Evolutionary conservation across 352 stramenopile genomes (phyloP).

Genomic region (Phytophthora sojae): DNA sequence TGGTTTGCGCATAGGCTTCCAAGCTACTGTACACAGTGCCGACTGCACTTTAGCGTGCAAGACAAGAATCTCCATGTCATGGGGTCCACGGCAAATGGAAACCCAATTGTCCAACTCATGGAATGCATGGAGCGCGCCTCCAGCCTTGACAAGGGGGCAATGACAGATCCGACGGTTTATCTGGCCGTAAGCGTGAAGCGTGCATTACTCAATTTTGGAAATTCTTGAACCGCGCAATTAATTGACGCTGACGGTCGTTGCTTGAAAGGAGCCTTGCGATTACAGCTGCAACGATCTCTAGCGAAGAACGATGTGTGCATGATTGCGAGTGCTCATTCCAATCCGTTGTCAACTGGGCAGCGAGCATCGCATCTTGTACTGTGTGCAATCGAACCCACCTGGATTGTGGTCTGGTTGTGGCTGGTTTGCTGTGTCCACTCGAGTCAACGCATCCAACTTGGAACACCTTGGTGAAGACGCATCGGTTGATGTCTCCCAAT

Average conservation of each 20-base stretch:
- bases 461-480: slow-evolving; percentile 1
- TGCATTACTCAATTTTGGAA: neutral
- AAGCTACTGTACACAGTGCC: neutral
- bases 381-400: neutral
- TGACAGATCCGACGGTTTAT: neutral
- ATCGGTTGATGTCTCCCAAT: slow-evolving; percentile 6
- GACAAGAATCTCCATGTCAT: too few species aligned
- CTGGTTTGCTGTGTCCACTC: neutral
- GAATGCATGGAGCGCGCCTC: neutral
- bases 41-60: too few species aligned
- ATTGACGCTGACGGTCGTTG: neutral
- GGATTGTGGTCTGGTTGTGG: neutral
- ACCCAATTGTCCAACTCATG: neutral
- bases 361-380: neutral
- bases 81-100: too few species aligned
- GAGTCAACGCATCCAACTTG: neutral
- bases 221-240: neutral
- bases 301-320: neutral
- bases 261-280: neutral
- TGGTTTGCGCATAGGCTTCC: too few species aligned
- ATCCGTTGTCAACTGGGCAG: neutral
- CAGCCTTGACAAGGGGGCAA: neutral
- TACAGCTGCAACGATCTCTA: neutral
- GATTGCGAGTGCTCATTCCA: neutral
- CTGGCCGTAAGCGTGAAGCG: neutral